These are phyloP conservation scores for Aspergillus bridgeri DNA, from an alignment of 495 filamentous ascomycete genomes.

Conservation along the genomic window DNA sequence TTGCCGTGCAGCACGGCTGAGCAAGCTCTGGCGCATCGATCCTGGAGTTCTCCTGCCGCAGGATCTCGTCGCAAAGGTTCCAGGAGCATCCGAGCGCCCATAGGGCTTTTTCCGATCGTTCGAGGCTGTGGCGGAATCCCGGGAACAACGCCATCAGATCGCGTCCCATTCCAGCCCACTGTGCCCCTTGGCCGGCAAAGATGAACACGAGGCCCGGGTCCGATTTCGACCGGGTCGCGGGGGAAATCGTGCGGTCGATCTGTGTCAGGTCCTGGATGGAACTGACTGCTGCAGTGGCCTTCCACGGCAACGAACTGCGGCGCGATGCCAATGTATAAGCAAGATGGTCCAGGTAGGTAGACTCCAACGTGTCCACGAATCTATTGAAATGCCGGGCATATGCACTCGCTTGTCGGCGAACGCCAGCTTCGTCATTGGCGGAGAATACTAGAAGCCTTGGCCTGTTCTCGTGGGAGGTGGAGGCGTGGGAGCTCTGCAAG, in stretches of 20 bases:
- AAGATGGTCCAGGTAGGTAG: neutral
- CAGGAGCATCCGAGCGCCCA: neutral
- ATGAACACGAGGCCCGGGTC: slow-evolving; percentile 22
- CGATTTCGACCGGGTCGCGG: neutral
- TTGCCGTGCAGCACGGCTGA: slow-evolving; percentile 41
- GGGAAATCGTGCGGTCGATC: neutral
- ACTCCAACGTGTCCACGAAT: neutral
- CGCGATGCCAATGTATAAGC: slow-evolving; percentile 1
- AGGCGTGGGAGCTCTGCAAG: no score
- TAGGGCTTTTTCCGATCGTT: slow-evolving; percentile 10
- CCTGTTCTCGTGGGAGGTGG: neutral
- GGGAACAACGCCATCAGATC: slow-evolving; percentile 24
- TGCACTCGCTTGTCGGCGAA: neutral
- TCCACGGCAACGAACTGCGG: neutral
- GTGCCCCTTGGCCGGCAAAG: slow-evolving; percentile 43
- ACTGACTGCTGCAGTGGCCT: neutral
- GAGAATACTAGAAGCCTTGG: slow-evolving; percentile 3
- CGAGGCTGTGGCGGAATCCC: slow-evolving; percentile 18
- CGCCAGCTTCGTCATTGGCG: neutral
- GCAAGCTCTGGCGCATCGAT: slow-evolving; percentile 3
- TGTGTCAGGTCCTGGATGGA: neutral
- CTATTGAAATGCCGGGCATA: neutral
- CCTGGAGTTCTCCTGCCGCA: neutral
- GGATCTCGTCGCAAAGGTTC: neutral
- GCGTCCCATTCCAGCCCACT: slow-evolving; percentile 33